These are phyloP conservation scores for Erucastrum elatum DNA, from an alignment of 345 rosid genomes.

Conservation along the genomic window DNA sequence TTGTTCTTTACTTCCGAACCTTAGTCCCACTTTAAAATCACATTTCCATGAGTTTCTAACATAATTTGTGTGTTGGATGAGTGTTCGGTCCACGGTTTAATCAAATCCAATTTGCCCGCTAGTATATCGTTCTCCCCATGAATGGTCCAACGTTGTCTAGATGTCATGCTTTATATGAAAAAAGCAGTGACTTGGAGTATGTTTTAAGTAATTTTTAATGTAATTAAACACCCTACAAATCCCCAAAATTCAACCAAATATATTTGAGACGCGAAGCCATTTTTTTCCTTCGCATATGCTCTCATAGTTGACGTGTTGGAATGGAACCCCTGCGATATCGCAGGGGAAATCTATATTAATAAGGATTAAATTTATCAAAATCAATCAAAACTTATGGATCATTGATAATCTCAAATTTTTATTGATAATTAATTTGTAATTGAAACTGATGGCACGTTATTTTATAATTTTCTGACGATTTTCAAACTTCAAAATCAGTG, in stretches of 20 bases:
- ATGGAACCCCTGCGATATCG: too few species aligned
- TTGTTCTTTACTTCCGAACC: background rate
- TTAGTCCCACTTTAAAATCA: background rate
- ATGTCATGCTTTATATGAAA: background rate
- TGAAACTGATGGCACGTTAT: too few species aligned
- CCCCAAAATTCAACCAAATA: background rate
- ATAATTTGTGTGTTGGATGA: background rate
- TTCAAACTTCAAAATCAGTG: too few species aligned
- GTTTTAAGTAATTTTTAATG: background rate
- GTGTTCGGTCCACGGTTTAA: background rate
- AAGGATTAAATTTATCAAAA: too few species aligned
- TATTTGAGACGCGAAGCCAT: background rate
- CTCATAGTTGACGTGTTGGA: too few species aligned
- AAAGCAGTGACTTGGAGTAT: background rate
- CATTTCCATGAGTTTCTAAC: background rate
- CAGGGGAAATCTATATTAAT: too few species aligned
- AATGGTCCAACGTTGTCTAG: background rate
- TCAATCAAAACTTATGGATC: too few species aligned
- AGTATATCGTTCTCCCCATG: background rate
- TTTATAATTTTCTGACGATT: too few species aligned
- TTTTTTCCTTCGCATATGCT: too few species aligned
- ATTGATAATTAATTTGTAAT: too few species aligned
- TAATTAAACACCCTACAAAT: background rate
- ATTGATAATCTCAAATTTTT: too few species aligned
- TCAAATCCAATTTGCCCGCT: background rate